A percentile compares a stretch with the other conserved stretches of the same genome.
Conservation (phyloP, 192 early-diverging fungal species). For the Coemansia sp. region DNA sequence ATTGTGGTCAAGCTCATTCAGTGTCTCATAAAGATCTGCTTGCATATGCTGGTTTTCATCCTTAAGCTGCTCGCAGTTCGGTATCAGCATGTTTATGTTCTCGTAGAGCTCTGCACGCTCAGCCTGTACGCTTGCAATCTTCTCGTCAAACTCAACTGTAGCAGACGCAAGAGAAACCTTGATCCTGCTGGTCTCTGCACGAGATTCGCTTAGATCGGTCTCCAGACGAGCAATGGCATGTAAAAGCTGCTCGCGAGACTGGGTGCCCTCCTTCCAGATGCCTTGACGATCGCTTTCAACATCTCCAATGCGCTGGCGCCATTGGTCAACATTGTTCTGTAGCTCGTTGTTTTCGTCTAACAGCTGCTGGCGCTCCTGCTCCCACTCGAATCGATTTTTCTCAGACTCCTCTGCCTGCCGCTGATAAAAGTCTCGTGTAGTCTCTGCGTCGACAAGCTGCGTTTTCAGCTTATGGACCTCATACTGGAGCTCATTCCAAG, state of each 20-base stretch:
- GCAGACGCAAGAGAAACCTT: not conserved
- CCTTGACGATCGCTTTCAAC: conserved; percentile 46
- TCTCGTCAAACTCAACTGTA: conserved; percentile 4
- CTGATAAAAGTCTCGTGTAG: conserved; percentile 25
- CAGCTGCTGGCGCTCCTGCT: conserved; percentile 41
- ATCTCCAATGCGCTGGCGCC: conserved; percentile 45
- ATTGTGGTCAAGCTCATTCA: conserved; percentile 9
- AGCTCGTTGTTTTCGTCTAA: conserved; percentile 32
- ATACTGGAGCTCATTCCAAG: conserved; percentile 34
- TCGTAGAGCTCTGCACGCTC: conserved; percentile 18
- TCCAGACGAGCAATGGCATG: conserved; percentile 30
- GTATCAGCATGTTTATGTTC: conserved; percentile 8
- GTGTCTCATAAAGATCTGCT: conserved; percentile 13
- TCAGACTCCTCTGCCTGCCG: conserved; percentile 22
- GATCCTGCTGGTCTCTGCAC: not conserved
- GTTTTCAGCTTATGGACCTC: conserved; percentile 23
- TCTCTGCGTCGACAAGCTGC: conserved; percentile 26
- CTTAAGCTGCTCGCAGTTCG: conserved; percentile 14
- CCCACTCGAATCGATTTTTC: conserved; percentile 37
- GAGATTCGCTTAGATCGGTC: conserved; percentile 19
- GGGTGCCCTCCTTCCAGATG: conserved; percentile 35
- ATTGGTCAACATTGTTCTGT: conserved; percentile 24
- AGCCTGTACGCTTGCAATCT: not conserved
- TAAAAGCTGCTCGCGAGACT: conserved; percentile 42
- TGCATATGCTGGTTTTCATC: conserved; percentile 28